Evolutionary conservation across 1,139 yeast genomes (phyloP).

Genomic region (Yamadazyma diddensiae): DNA sequence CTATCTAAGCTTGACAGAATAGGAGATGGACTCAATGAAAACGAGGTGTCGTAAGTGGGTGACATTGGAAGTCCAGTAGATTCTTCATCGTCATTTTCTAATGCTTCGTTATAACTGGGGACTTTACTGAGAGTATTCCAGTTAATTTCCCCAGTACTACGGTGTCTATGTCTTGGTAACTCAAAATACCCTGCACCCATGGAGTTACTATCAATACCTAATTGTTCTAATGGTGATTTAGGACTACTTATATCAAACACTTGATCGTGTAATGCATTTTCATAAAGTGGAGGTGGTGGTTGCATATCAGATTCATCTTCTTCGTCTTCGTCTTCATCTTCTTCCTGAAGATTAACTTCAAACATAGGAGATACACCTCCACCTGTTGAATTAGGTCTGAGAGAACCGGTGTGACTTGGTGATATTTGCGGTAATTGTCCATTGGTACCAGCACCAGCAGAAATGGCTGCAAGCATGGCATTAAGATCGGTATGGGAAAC

Average conservation of each 20-base stretch:
- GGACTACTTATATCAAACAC: constrained; percentile 35
- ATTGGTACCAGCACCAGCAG: constrained; percentile 1
- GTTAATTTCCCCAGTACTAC: constrained; percentile 15
- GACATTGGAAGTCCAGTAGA: constrained; percentile 17
- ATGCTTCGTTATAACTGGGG: constrained; percentile 24
- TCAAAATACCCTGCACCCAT: constrained; percentile 14
- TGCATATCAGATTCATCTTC: constrained; percentile 27
- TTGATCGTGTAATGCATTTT: constrained; percentile 35
- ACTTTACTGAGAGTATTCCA: constrained; percentile 17
- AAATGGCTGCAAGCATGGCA: constrained; percentile 3
- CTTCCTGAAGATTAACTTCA: constrained; percentile 10
- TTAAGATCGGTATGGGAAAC: constrained; percentile 7
- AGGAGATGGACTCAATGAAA: too few species aligned
- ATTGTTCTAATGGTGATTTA: constrained; percentile 39
- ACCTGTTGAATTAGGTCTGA: too few species aligned
- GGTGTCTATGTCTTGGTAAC: constrained; percentile 8
- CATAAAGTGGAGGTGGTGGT: constrained; percentile 48
- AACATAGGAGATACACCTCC: too few species aligned
- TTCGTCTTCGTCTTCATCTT: constrained; percentile 28
- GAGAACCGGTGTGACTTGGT: too few species aligned
- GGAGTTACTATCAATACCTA: constrained; percentile 18
- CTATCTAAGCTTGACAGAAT: background rate
- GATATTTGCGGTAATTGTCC: background rate
- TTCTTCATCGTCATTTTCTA: constrained; percentile 21
- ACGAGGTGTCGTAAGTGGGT: constrained; percentile 17